Conservation (phyloP, 2,329 filamentous ascomycete species). For the Colletotrichum sp. region DNA sequence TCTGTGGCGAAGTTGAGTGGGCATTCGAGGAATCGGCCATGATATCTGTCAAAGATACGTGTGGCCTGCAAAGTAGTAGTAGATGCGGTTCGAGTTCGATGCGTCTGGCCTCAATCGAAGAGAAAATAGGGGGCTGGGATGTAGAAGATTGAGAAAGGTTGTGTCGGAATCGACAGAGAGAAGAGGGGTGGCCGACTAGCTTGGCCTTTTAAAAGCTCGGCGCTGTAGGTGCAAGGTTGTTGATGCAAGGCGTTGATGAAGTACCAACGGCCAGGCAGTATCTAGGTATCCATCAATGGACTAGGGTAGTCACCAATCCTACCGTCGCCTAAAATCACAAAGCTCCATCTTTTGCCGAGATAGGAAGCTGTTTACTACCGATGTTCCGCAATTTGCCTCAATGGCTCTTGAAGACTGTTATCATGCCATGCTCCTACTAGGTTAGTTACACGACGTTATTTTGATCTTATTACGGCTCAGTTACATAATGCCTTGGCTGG, state of each 20-base stretch:
- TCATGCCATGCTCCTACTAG: not conserved
- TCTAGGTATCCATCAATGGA: no score
- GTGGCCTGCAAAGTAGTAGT: not conserved
- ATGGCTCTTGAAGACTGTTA: not conserved
- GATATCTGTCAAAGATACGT: not conserved
- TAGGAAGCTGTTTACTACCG: not conserved
- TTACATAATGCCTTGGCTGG: not conserved
- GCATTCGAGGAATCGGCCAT: not conserved
- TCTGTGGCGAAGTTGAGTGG: not conserved
- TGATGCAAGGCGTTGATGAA: not conserved
- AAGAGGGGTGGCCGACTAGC: not conserved
- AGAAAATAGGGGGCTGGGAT: not conserved
- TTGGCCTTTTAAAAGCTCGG: not conserved
- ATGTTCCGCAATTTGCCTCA: not conserved
- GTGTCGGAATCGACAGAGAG: not conserved
- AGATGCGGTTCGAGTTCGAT: not conserved
- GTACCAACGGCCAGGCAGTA: not conserved
- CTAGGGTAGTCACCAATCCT: not conserved
- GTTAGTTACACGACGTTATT: not conserved
- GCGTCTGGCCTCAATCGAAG: not conserved
- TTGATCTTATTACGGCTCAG: not conserved
- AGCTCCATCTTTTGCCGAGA: not conserved
- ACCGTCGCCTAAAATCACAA: not conserved
- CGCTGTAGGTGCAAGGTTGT: not conserved
- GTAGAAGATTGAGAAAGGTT: not conserved